A percentile compares a stretch with the other conserved stretches of the same genome.
phyloP scores from a whole-genome alignment of 805 yeast species.

The Diddensiella santjacobensis region DNA sequence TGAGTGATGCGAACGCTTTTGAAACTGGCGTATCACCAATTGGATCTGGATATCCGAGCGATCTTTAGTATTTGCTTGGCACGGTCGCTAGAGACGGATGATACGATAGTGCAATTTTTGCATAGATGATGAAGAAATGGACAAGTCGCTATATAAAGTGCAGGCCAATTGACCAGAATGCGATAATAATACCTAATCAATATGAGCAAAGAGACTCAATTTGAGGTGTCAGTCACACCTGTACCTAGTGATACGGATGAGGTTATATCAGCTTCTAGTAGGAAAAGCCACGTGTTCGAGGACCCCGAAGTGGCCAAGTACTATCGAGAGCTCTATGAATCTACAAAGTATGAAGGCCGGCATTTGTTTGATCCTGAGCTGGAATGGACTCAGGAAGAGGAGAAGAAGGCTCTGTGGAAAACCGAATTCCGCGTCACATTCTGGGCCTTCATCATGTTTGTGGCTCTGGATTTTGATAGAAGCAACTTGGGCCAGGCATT shows the following conservation, averaged over 20 bases:
- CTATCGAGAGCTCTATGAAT: constrained; percentile 43
- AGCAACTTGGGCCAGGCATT: constrained; percentile 53
- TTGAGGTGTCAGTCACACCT: background rate
- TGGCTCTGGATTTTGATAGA: constrained; percentile 54
- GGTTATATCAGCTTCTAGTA: background rate
- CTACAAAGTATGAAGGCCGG: constrained; percentile 51
- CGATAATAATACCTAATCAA: too few species aligned
- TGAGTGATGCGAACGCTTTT: too few species aligned
- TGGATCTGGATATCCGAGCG: too few species aligned
- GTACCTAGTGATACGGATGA: background rate
- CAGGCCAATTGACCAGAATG: too few species aligned
- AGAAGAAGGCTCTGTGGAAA: constrained; percentile 43
- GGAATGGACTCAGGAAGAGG: constrained; percentile 48
- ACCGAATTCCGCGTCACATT: constrained; percentile 51
- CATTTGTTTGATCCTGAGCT: constrained; percentile 51
- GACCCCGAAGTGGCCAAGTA: constrained; percentile 44
- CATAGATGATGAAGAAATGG: too few species aligned
- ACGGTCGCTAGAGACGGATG: too few species aligned
- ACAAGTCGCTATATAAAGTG: too few species aligned
- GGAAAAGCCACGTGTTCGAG: constrained; percentile 26
- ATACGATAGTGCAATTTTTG: too few species aligned
- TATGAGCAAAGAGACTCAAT: too few species aligned
- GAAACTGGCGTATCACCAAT: too few species aligned
- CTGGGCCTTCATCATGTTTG: constrained; percentile 54
- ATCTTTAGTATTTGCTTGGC: too few species aligned